Percentiles rank a stretch among this genome's conserved stretches.
Conservation (phyloP, 2,329 filamentous ascomycete species). For the Xylariaceae sp. region DNA sequence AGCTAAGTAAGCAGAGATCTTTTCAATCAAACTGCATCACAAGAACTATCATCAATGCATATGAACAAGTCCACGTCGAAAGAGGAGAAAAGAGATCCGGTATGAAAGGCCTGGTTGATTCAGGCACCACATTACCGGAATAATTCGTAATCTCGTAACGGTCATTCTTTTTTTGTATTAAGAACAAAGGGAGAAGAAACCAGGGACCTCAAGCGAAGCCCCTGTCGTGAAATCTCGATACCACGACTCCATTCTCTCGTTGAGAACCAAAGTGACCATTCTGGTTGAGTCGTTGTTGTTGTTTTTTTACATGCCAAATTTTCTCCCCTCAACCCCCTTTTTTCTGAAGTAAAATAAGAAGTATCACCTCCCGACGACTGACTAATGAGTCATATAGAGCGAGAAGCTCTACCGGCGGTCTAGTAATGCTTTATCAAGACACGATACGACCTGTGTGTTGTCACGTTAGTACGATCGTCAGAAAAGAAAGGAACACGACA, state of each 20-base stretch:
- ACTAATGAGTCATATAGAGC: slow-evolving; percentile 4
- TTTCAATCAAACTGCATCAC: too few species aligned
- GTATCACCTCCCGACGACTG: slow-evolving; percentile 4
- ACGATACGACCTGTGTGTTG: slow-evolving; percentile 30
- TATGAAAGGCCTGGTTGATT: too few species aligned
- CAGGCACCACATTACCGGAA: background rate
- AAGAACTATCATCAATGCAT: too few species aligned
- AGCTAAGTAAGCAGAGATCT: too few species aligned
- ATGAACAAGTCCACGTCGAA: too few species aligned
- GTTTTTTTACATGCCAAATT: background rate
- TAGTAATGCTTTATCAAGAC: slow-evolving; percentile 32
- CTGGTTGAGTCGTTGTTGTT: too few species aligned
- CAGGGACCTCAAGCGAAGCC: background rate
- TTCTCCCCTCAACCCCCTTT: too few species aligned
- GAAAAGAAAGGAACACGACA: background rate
- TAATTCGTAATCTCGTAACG: slow-evolving; percentile 3
- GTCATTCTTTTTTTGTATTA: slow-evolving; percentile 1
- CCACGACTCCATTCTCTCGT: background rate
- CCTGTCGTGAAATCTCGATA: background rate
- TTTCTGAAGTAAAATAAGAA: background rate
- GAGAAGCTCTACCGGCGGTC: slow-evolving; percentile 20
- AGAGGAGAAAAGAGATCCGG: too few species aligned
- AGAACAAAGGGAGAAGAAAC: too few species aligned
- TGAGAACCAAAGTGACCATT: too few species aligned
- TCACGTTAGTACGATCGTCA: background rate